Conservation (phyloP, 129 eudicot genomes). For the Tagetes erecta region DNA sequence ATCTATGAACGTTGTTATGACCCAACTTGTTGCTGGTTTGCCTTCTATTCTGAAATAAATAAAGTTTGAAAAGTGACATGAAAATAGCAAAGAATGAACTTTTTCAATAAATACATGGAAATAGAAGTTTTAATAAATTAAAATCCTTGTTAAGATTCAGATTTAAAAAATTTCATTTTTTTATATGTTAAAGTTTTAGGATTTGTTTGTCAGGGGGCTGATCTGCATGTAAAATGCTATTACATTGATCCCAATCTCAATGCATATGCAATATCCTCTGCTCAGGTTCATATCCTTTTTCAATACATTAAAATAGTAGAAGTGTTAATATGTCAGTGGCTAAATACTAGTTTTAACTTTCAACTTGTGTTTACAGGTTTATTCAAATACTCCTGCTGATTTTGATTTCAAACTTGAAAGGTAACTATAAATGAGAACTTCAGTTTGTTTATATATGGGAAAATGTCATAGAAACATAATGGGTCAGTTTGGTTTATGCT, state of each 20-base stretch:
- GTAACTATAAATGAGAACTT: slow-evolving; percentile 33
- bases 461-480: background rate
- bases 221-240: slow-evolving; percentile 87
- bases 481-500: background rate
- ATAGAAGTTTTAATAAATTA: too few relatives aligned
- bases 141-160: background rate
- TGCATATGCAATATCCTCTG: slow-evolving; percentile 82
- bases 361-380: slow-evolving; percentile 51
- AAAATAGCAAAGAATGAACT: too few relatives aligned
- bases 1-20: too few relatives aligned
- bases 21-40: too few relatives aligned
- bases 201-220: slow-evolving; percentile 66
- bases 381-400: slow-evolving; percentile 96
- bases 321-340: background rate
- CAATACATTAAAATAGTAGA: background rate
- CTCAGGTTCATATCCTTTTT: slow-evolving; percentile 59
- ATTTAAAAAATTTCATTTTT: background rate
- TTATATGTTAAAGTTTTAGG: background rate
- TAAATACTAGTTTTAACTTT: background rate
- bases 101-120: too few relatives aligned
- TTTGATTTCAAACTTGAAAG: slow-evolving; percentile 92
- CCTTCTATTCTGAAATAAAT: too few relatives aligned
- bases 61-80: too few relatives aligned
- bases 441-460: background rate
- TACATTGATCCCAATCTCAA: slow-evolving; percentile 81